Base-by-base conservation (phyloP, 2,329 filamentous ascomycete genomes). In the Botryosphaeria agaves region DNA sequence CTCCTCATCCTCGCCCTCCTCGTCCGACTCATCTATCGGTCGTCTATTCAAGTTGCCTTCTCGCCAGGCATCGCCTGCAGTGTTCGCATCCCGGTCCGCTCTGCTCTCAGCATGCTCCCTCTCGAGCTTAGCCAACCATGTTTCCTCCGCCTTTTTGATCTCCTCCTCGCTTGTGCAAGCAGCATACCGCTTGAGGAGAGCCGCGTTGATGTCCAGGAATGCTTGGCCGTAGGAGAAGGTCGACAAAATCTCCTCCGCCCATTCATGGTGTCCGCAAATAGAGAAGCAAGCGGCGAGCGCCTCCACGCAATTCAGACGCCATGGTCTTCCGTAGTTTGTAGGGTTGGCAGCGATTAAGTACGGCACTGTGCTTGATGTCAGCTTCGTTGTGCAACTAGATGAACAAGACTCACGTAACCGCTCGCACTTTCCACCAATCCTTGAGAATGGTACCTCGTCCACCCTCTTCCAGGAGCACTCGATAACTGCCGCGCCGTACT, bases 401-500 rank as follows among this genome's bases (percentile, higher is more conserved):
- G 3, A 6, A 15, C 19, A 12, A 14, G 9, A 45, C 56, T 31
- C 53, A 63, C 59, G 61, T 38, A 94, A 55, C 32, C 89, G 66
- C 61, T 93, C 84, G 53, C 85, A 92, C 53, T 85, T 89, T 15
- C 89, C 89, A 17, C 89, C 89, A 35, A 98, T 92, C 41, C 79
- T 79, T 34, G 64, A 66, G 72, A 87, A 98, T 31, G 87, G 85
- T 4, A 98, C 75, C 54, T 98, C 89, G 28, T 79, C 67, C 5
- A 91, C 82, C 35, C 89, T 68, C 3, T 91, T 91, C 89, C 89
- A 98, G 15, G 82, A 92, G 48, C 85, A 93, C 59, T 98, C 89
- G 12, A 98, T 89, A 3, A 98, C 89, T 3, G 89, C 89, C 14
- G 85, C 87, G 38, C 89, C 89, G 48, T 81, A 80, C 52, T 84